Evolutionary conservation across 78 protist genomes (phyloP).

Genomic region (Cavenderia fasciculata): DNA sequence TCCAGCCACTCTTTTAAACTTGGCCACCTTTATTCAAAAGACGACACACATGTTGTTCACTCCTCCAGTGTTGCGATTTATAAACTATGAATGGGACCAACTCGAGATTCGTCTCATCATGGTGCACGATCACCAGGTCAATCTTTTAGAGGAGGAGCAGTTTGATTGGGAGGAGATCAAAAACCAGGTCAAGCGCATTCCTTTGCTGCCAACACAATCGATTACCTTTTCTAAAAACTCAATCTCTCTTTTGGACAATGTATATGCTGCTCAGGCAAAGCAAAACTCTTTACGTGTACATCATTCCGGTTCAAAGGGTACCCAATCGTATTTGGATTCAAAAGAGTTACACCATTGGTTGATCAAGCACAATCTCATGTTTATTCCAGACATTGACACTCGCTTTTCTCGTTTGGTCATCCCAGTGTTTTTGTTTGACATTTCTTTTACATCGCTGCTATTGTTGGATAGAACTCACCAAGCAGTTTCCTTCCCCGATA

Average conservation of each 20-base stretch:
- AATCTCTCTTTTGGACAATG: constrained; percentile 19
- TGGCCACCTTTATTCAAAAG: constrained; percentile 17
- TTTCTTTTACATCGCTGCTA: constrained; percentile 36
- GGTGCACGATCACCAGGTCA: constrained; percentile 66
- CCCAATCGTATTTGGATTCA: constrained; percentile 55
- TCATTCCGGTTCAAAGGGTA: constrained; percentile 62
- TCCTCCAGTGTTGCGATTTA: constrained; percentile 14
- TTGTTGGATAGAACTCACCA: constrained; percentile 40
- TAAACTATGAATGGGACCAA: constrained; percentile 8
- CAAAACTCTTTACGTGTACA: constrained; percentile 13
- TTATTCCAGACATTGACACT: constrained; percentile 19
- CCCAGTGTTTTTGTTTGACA: constrained; percentile 60
- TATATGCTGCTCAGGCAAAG: constrained; percentile 50
- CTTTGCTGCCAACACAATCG: not conserved
- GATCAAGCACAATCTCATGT: not conserved
- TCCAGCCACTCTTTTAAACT: not conserved
- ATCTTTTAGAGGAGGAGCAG: constrained; percentile 14
- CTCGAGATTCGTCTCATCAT: constrained; percentile 56
- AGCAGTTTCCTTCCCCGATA: constrained; percentile 45
- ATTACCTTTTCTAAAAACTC: constrained; percentile 29
- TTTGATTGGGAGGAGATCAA: constrained; percentile 61
- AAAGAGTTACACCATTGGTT: constrained; percentile 60
- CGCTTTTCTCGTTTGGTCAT: not conserved
- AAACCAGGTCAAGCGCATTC: not conserved
- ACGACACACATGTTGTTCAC: constrained; percentile 27